A percentile compares a stretch with the other conserved stretches of the same genome.
Conservation (phyloP, 805 yeast species). For the Clavispora fructus region DNA sequence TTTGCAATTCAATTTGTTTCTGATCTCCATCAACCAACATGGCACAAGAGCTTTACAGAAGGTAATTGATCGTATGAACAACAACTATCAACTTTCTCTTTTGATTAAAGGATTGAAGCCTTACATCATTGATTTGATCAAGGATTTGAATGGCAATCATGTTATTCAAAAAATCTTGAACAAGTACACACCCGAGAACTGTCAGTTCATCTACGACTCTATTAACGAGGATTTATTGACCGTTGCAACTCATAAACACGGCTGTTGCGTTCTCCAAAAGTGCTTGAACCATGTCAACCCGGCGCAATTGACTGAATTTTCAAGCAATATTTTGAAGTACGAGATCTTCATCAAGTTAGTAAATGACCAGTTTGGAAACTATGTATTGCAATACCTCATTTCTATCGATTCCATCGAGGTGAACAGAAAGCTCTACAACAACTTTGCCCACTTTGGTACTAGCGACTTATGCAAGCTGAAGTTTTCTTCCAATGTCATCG, state of each 20-base stretch:
- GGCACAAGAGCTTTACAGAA: conserved; percentile 82
- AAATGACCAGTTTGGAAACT: conserved; percentile 81
- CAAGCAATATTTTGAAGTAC: conserved; percentile 46
- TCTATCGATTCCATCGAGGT: conserved; percentile 53
- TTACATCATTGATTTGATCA: conserved; percentile 62
- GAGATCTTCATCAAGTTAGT: conserved; percentile 52
- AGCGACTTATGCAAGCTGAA: conserved; percentile 71
- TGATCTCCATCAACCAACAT: conserved; percentile 70
- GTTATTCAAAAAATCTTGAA: conserved; percentile 75
- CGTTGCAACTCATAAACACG: conserved; percentile 79
- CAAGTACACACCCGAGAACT: conserved; percentile 57
- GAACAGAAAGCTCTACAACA: conserved; percentile 35
- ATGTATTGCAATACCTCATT: conserved; percentile 72
- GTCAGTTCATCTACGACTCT: conserved; percentile 70
- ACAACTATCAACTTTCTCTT: conserved; percentile 48
- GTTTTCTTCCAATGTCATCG: conserved; percentile 93
- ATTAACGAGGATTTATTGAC: conserved; percentile 55
- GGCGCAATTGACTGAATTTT: conserved; percentile 52
- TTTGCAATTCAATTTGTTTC: conserved; percentile 50
- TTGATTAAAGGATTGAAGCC: conserved; percentile 50
- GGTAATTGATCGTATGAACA: conserved; percentile 61
- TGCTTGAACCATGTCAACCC: conserved; percentile 58
- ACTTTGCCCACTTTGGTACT: conserved; percentile 48
- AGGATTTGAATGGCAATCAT: conserved; percentile 78
- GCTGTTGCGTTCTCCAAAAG: conserved; percentile 79